Percentiles rank a stretch among this genome's conserved stretches.
Evolutionary conservation across 345 rosid genomes (phyloP).

Genomic region (Crucihimalaya himalaica): DNA sequence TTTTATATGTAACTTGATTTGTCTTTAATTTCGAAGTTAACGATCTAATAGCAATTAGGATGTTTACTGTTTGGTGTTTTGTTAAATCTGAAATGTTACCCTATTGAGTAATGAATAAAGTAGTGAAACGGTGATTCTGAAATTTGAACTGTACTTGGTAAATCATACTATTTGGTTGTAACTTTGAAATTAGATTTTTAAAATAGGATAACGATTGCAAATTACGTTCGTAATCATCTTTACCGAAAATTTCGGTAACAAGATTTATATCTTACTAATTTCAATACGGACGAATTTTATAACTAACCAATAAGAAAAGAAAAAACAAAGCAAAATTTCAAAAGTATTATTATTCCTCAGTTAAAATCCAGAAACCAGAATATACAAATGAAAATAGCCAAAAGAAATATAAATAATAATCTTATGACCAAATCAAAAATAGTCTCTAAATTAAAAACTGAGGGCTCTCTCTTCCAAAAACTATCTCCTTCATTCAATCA

Average conservation of each 20-base stretch:
- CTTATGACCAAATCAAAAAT: slow-evolving; percentile 17
- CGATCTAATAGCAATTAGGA: neutral
- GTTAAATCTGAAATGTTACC: neutral
- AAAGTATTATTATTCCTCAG: slow-evolving; percentile 21
- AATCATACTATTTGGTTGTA: neutral
- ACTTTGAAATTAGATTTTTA: neutral
- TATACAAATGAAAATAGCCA: slow-evolving; percentile 30
- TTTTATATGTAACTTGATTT: neutral
- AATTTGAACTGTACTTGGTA: neutral
- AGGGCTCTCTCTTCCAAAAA: slow-evolving; percentile 25
- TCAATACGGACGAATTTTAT: neutral
- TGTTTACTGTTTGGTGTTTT: neutral
- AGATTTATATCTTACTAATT: neutral
- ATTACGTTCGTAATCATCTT: neutral
- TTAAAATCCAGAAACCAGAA: slow-evolving; percentile 24
- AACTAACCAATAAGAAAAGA: neutral
- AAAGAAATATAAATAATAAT: slow-evolving; percentile 15
- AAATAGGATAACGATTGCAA: neutral
- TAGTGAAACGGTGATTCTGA: neutral
- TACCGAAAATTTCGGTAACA: neutral
- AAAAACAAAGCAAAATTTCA: neutral
- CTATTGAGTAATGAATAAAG: neutral
- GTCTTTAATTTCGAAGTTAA: neutral
- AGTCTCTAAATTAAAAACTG: slow-evolving; percentile 14
- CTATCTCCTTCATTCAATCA: slow-evolving; percentile 19